Percentiles rank a stretch among this genome's conserved stretches.
phyloP scores from a whole-genome alignment of 2,329 filamentous ascomycete genomes.

The Dissoconium aciculare region DNA sequence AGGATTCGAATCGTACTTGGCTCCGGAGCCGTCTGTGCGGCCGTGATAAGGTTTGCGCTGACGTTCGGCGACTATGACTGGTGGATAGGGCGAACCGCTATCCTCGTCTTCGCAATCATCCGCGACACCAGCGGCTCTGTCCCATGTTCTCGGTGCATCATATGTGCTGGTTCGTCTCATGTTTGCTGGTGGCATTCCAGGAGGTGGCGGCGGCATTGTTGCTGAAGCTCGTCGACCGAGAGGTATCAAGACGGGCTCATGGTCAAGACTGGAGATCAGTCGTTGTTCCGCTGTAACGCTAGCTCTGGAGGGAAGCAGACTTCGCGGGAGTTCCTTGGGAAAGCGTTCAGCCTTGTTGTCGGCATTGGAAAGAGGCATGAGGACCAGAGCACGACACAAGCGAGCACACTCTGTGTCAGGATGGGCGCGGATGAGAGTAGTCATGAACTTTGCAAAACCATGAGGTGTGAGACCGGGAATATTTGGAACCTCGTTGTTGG shows the following conservation, averaged over 20 bases:
- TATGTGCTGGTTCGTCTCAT: too few relatives aligned
- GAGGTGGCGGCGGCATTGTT: conserved; percentile 23
- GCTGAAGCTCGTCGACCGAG: conserved; percentile 24
- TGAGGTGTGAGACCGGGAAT: conserved; percentile 33
- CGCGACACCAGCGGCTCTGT: too few relatives aligned
- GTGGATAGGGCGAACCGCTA: conserved; percentile 29
- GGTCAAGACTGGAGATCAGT: conserved; percentile 36
- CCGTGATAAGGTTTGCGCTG: conserved; percentile 50
- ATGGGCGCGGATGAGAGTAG: conserved; percentile 55
- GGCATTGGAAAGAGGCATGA: conserved; percentile 55
- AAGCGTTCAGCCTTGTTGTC: conserved; percentile 54
- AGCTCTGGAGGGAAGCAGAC: conserved; percentile 49
- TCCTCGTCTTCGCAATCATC: conserved; percentile 28
- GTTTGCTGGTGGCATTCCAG: conserved; percentile 14
- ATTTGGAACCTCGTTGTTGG: conserved; percentile 27
- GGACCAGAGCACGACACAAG: conserved; percentile 50
- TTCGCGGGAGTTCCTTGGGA: conserved; percentile 61
- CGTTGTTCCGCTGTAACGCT: conserved; percentile 45
- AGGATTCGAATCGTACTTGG: conserved; percentile 30
- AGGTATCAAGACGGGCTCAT: conserved; percentile 30
- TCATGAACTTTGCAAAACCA: conserved; percentile 48
- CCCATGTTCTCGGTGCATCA: too few relatives aligned
- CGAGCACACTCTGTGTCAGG: conserved; percentile 61
- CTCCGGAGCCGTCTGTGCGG: conserved; percentile 41
- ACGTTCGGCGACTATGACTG: conserved; percentile 50